phyloP scores from a whole-genome alignment of 164 flowering plant genomes.

The Hamamelis virginiana region DNA sequence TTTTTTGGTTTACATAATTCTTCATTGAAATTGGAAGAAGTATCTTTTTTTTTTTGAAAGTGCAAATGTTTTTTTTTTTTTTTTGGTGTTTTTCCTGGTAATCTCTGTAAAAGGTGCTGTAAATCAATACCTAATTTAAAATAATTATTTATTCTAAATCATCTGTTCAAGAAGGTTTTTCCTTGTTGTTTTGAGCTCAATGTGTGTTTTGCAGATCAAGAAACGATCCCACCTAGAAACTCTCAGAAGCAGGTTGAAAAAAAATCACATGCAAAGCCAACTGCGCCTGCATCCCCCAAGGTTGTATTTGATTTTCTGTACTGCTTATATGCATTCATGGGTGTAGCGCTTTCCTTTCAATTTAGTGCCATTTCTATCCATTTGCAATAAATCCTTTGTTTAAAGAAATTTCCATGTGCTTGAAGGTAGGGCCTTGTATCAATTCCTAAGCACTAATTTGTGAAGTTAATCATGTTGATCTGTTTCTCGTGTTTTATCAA shows the following conservation, averaged over 20 bases:
- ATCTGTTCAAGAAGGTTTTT: background rate
- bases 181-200: slow-evolving; percentile 4
- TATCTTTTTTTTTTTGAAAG: too few relatives aligned
- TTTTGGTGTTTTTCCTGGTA: background rate
- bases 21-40: too few relatives aligned
- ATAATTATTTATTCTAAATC: too few relatives aligned
- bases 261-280: slow-evolving; percentile 28
- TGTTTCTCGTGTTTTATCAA: slow-evolving; percentile 8
- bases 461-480: background rate
- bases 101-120: too few relatives aligned
- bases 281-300: slow-evolving; percentile 37
- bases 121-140: too few relatives aligned
- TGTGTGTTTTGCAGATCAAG: slow-evolving; percentile 42
- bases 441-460: background rate
- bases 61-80: too few relatives aligned
- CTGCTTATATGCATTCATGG: background rate
- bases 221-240: slow-evolving; percentile 32
- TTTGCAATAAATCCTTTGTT: background rate
- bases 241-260: slow-evolving; percentile 39
- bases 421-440: background rate
- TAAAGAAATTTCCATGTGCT: background rate
- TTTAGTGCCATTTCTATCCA: background rate
- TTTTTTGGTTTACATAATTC: background rate
- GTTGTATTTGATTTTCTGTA: slow-evolving; percentile 23
- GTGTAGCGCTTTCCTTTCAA: background rate